These are phyloP conservation scores for Puccinellia tenuiflora DNA, from an alignment of 176 grass and related monocot genomes.

Conservation along the genomic window DNA sequence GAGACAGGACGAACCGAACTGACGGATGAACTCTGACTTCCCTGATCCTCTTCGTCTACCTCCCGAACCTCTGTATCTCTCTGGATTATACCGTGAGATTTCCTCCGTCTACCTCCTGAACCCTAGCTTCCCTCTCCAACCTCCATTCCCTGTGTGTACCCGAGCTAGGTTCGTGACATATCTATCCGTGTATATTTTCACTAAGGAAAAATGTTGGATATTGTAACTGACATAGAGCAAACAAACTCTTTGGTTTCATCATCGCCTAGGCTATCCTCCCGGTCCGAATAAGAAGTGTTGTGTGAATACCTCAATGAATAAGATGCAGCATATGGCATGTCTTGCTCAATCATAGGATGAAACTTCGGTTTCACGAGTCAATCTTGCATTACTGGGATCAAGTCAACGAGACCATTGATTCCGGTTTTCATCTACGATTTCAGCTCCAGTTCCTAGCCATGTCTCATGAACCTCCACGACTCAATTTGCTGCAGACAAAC, in stretches of 20 bases:
- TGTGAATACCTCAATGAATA: not conserved
- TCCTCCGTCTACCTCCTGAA: too few species aligned
- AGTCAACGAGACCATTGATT: not conserved
- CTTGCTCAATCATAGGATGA: slow-evolving; percentile 1
- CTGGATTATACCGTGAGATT: too few species aligned
- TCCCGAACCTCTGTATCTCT: too few species aligned
- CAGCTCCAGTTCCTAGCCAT: slow-evolving; percentile 50
- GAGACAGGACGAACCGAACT: too few species aligned
- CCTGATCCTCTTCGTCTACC: too few species aligned
- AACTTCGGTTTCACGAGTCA: slow-evolving; percentile 6
- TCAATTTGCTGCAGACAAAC: slow-evolving; percentile 45
- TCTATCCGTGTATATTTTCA: too few species aligned
- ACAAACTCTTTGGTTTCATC: slow-evolving; percentile 54
- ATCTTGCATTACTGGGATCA: not conserved
- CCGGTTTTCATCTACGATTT: slow-evolving; percentile 27
- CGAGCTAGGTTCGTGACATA: too few species aligned
- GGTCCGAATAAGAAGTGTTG: slow-evolving; percentile 1
- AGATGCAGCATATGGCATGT: not conserved
- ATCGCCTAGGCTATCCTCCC: slow-evolving; percentile 29
- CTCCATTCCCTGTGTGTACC: too few species aligned
- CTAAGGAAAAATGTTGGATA: not conserved
- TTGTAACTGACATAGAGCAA: slow-evolving; percentile 37
- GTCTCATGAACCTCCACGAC: slow-evolving; percentile 53
- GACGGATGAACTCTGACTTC: too few species aligned
- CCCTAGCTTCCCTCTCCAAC: too few species aligned